These are phyloP conservation scores for Argentina anserina DNA, from an alignment of 306 rosid species.

Conservation along the genomic window DNA sequence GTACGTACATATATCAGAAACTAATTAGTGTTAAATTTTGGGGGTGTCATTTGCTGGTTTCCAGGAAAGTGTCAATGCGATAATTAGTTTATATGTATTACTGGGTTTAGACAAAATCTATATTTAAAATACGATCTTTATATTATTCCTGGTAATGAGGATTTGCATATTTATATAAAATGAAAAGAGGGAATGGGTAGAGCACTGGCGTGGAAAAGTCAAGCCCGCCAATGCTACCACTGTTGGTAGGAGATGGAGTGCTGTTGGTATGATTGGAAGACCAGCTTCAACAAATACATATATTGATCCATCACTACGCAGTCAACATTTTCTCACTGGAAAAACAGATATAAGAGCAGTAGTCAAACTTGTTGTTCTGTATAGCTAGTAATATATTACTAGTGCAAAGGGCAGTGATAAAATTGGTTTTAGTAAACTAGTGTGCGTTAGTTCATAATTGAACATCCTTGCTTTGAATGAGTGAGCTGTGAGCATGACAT, in stretches of 20 bases:
- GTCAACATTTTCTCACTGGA: slow-evolving; percentile 4
- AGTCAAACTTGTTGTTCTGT: slow-evolving; percentile 11
- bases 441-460: too few relatives aligned
- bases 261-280: neutral
- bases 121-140: neutral
- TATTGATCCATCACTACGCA: neutral
- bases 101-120: neutral
- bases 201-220: neutral
- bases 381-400: too few relatives aligned
- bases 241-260: neutral
- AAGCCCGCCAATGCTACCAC: slow-evolving; percentile 7
- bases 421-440: too few relatives aligned
- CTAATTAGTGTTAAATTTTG: too few relatives aligned
- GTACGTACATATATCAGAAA: too few relatives aligned
- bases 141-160: neutral
- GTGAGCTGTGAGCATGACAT: too few relatives aligned
- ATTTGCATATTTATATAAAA: neutral
- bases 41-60: neutral
- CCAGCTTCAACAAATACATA: neutral
- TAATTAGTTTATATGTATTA: neutral
- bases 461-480: too few relatives aligned
- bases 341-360: neutral
- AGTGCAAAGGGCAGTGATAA: too few relatives aligned
- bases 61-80: neutral
- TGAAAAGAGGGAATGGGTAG: neutral